These are phyloP conservation scores for Senecio squalidus DNA, from an alignment of 140 eudicot genomes.

Conservation along the genomic window DNA sequence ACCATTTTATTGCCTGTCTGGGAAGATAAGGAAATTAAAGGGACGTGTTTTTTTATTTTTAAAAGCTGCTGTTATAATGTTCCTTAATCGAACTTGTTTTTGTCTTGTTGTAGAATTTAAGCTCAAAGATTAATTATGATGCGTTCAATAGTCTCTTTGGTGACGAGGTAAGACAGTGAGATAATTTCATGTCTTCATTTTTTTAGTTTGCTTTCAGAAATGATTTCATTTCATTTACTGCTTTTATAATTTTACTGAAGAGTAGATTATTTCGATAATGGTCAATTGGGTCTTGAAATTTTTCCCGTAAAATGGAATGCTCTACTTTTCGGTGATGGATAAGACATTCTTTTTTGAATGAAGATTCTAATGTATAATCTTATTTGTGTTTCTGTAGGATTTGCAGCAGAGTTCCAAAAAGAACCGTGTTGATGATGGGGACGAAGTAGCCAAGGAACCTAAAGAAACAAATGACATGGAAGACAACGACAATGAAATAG, in stretches of 20 bases:
- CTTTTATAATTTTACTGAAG: not conserved
- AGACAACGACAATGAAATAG: conserved; percentile 3
- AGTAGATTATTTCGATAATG: not conserved
- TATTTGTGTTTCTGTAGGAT: not conserved
- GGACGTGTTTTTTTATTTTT: not conserved
- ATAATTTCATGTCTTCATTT: not conserved
- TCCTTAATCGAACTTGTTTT: not conserved
- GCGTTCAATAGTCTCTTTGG: conserved; percentile 26
- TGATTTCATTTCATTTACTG: not conserved
- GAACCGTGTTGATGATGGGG: conserved; percentile 11
- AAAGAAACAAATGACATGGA: conserved; percentile 4
- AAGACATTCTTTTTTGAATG: not conserved
- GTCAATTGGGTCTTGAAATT: not conserved
- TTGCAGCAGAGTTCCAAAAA: conserved; percentile 23
- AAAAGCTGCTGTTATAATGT: not conserved
- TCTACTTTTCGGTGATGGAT: not conserved
- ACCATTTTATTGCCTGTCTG: not conserved
- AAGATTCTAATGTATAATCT: not conserved
- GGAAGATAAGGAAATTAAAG: not conserved
- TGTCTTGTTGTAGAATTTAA: conserved; percentile 31
- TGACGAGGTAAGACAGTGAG: conserved; percentile 25
- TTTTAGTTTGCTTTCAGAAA: not conserved
- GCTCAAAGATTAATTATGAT: conserved; percentile 39
- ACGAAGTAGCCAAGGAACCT: not conserved
- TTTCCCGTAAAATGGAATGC: not conserved